Conservation (phyloP, 1,284 basidiomycete genomes). For the Grifola frondosa region DNA sequence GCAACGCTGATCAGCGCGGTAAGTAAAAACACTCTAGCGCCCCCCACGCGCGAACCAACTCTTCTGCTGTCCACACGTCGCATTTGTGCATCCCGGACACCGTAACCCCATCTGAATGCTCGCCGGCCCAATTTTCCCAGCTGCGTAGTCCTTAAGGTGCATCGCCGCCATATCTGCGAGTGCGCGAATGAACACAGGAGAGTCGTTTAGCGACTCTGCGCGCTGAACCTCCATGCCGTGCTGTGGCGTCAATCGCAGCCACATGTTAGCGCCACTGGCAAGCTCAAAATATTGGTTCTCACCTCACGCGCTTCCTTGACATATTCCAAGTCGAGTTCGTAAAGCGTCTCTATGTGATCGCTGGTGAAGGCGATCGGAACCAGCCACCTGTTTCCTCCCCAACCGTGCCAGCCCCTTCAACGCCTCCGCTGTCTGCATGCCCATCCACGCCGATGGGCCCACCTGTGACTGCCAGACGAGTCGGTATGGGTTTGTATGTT, state of each 20-base stretch:
- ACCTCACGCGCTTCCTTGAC: conserved; percentile 89
- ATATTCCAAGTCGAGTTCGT: conserved; percentile 95
- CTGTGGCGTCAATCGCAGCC: conserved; percentile 6
- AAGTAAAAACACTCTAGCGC: conserved; percentile 21
- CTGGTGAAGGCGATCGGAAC: conserved; percentile 98
- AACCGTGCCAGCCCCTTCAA: conserved; percentile 90
- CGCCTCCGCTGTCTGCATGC: conserved; percentile 91
- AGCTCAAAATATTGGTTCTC: conserved; percentile 24
- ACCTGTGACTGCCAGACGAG: conserved; percentile 99
- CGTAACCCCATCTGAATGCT: conserved; percentile 84
- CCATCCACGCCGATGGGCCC: conserved; percentile 97
- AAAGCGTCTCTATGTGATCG: conserved; percentile 99
- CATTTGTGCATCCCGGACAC: conserved; percentile 93
- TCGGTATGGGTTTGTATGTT: conserved; percentile 82
- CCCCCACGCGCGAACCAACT: conserved; percentile 77
- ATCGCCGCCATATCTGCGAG: conserved; percentile 89
- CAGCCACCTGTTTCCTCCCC: conserved; percentile 84
- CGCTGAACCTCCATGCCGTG: conserved; percentile 89
- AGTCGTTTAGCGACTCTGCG: conserved; percentile 95
- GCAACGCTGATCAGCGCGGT: too few species aligned
- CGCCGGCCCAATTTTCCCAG: conserved; percentile 57
- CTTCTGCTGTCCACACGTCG: conserved; percentile 86
- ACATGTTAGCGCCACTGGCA: conserved; percentile 1
- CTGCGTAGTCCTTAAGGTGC: conserved; percentile 70
- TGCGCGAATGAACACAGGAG: conserved; percentile 97